Evolutionary conservation across 2,329 filamentous ascomycete genomes (phyloP).

Genomic region (Immersiporthe knoxdaviesiana): DNA sequence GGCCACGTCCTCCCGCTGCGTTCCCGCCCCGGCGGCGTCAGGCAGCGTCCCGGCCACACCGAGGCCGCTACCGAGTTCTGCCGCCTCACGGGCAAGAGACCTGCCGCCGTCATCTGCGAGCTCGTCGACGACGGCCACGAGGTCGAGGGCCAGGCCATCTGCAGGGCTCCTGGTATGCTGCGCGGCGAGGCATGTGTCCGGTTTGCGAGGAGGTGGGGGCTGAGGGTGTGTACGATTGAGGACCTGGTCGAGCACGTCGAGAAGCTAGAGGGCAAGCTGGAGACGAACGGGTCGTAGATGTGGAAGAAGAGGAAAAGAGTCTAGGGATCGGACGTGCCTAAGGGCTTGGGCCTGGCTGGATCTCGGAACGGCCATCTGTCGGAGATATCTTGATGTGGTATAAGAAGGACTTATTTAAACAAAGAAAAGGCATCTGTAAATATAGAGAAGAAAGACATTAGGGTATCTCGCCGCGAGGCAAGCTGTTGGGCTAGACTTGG

Average conservation of each 20-base stretch:
- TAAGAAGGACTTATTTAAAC: not conserved
- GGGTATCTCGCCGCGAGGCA: conserved; percentile 25
- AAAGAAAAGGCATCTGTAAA: not conserved
- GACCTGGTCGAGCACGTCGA: conserved; percentile 82
- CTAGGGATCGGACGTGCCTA: not conserved
- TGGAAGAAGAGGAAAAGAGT: not conserved
- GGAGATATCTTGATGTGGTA: not conserved
- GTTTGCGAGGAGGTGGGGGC: conserved; percentile 85
- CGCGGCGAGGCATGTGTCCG: conserved; percentile 82
- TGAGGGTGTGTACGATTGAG: conserved; percentile 95
- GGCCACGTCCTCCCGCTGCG: conserved; percentile 89
- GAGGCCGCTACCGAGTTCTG: conserved; percentile 94
- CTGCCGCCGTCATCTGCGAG: conserved; percentile 86
- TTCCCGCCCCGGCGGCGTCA: conserved; percentile 77
- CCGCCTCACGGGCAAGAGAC: conserved; percentile 74
- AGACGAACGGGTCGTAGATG: conserved; percentile 45
- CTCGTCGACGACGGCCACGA: conserved; percentile 83
- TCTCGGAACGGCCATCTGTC: not conserved
- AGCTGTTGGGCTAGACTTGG: conserved; percentile 3
- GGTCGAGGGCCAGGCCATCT: conserved; percentile 68
- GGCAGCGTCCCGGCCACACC: conserved; percentile 82
- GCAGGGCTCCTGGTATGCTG: conserved; percentile 82
- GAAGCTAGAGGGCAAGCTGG: conserved; percentile 68
- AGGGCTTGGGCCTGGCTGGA: not conserved
- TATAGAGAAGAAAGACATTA: not conserved